A percentile compares a stretch with the other conserved stretches of the same genome.
Conservation (phyloP, 768 basidiomycete species). For the Mycena chlorophos region DNA sequence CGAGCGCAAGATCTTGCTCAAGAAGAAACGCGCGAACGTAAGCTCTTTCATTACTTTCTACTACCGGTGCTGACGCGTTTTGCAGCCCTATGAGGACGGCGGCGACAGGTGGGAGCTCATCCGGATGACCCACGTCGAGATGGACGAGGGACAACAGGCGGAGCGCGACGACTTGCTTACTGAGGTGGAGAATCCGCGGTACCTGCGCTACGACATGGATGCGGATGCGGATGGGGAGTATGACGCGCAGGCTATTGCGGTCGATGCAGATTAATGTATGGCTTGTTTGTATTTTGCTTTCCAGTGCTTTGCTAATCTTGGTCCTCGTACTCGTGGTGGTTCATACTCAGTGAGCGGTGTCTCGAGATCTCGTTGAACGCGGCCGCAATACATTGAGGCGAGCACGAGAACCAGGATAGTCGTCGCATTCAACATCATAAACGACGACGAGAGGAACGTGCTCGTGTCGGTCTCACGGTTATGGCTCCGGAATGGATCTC, state of each 20-base stretch:
- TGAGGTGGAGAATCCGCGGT: conserved; percentile 75
- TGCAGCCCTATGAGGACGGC: conserved; percentile 68
- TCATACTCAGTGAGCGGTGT: no score
- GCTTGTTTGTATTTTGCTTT: not conserved
- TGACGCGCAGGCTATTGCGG: not conserved
- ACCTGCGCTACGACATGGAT: conserved; percentile 52
- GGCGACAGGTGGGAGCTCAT: conserved; percentile 83
- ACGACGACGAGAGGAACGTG: no score
- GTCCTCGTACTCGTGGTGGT: no score
- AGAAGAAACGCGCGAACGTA: conserved; percentile 82
- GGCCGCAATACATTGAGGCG: no score
- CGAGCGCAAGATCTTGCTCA: conserved; percentile 83
- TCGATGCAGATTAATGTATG: not conserved
- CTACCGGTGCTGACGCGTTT: not conserved
- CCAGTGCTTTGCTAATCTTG: no score
- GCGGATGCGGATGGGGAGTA: conserved; percentile 63
- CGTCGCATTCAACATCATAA: no score
- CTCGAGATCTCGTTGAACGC: no score
- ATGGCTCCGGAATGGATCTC: no score
- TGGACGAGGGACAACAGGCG: conserved; percentile 72
- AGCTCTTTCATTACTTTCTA: conserved; percentile 24
- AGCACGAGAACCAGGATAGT: no score
- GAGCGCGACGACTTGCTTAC: conserved; percentile 79
- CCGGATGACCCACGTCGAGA: conserved; percentile 65
- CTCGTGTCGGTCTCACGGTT: no score